Evolutionary conservation across 441 rosid genomes (phyloP), one percentile per base, ranked within the genome.

Genomic region (Francoa sonchifolia): DNA sequence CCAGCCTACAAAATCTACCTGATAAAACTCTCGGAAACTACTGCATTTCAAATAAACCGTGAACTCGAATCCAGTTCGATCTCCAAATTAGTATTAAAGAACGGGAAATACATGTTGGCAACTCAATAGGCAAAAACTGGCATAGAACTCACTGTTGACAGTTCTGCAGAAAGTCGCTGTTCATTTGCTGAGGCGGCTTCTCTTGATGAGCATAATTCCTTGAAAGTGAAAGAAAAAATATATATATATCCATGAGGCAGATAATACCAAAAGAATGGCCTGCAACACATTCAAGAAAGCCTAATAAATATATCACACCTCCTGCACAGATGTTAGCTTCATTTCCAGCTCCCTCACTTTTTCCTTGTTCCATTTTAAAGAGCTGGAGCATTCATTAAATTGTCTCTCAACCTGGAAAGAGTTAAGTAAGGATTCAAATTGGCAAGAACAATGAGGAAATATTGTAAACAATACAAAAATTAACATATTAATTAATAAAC

Each of bases 131-230:
- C 16, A 21, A 25, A 50, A 2, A 39, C 5, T 30, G 40, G 48
- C 35, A 23, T 8, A 27, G 5, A 36, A 69, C 94, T 67, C 71
- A 89, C 98, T 1, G 94, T 90, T 27, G 72, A 61, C 32, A 90
- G 72, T 59, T 90, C 98, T 47, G 83, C 83, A 57, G 63, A 68
- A 50, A 66, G 58, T 38, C 59, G 71, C 55, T 80, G 81, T 59
- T 79, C 96, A 59, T 67, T 76, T 57, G 75, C 67, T 18, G 81
- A 59, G 33, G 85, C 80, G 42, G 79, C 59, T 32, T 79, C 87
- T 59, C 73, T 86, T 22, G 76, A 66, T 11, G 76, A 74, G 69
- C 66, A 67, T 39, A 74, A 65, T 29, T 90, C 98, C 98, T 89
- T n/a, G n/a, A n/a, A n/a, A n/a, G n/a, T 58, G 44, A 42, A 8